Conservation (phyloP, 106 monocot genomes). For the Platanthera guangdongensis region DNA sequence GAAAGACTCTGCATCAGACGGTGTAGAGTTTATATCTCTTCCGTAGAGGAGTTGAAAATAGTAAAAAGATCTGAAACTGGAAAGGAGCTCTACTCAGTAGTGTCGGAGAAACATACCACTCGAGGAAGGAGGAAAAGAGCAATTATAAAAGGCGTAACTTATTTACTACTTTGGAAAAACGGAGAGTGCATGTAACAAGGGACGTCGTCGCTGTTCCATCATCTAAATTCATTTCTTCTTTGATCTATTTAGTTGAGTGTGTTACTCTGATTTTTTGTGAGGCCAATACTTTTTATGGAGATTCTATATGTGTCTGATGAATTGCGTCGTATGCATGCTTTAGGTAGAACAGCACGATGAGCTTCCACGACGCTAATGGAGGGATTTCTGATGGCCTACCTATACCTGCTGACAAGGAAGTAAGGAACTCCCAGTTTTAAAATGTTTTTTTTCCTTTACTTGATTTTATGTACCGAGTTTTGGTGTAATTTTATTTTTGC, state of each 20-base stretch:
- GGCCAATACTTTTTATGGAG: neutral
- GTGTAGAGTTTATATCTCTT: too few relatives aligned
- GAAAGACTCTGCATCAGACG: too few relatives aligned
- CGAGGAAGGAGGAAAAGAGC: too few relatives aligned
- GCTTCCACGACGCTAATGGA: conserved; percentile 16
- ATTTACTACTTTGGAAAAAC: too few relatives aligned
- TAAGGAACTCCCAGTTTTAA: conserved; percentile 15
- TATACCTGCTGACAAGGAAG: conserved; percentile 77
- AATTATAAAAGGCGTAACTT: too few relatives aligned
- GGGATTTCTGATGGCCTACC: conserved; percentile 91
- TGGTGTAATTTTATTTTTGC: neutral
- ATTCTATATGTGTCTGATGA: neutral
- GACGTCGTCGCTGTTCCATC: too few relatives aligned
- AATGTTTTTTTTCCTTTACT: neutral
- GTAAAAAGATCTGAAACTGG: too few relatives aligned
- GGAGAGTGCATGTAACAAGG: too few relatives aligned
- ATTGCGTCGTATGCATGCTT: neutral
- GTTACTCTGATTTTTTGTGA: neutral
- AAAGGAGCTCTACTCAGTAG: too few relatives aligned
- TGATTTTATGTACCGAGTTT: neutral
- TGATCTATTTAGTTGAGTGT: neutral
- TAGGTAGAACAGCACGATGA: conserved; percentile 37
- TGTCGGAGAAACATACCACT: too few relatives aligned
- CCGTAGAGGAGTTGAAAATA: too few relatives aligned
- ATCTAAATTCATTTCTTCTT: neutral